Evolutionary conservation across 768 basidiomycete species (phyloP), one percentile per base, ranked within the genome.

Genomic region (Rhizopogon vesiculosus): DNA sequence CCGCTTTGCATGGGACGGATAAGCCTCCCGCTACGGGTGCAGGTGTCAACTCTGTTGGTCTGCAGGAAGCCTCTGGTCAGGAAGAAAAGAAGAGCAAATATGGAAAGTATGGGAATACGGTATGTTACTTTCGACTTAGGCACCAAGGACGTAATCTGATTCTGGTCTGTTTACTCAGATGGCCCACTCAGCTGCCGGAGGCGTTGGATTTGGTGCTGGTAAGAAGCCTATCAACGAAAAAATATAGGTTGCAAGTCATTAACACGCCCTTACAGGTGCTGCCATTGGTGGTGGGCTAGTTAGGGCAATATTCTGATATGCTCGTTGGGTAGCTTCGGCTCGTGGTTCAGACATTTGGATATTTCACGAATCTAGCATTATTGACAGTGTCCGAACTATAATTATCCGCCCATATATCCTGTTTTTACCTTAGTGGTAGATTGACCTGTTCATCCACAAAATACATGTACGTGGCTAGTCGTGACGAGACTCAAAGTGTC

Each of bases 151-250:
- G 5, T 49, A 6, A 16, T 19, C 15, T 38, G 6, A 49, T 25
- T 7, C 48, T 16, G 13, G 15, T 38, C 5, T 25, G 19, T 13
- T 49, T 16, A 38, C 9, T 15, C 19, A 71, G 83, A 72, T 85
- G 76, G 84, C 82, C 1, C 72, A 82, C 55, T 79, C 82, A 31
- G 83, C 83, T 13, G 83, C 75, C 16, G 87, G 88, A 29, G 89
- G 89, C 65, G 82, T 84, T 54, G 89, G 89, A 0, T 89, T 89
- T 60, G 89, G 89, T 62, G 87, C 86, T 56, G 86, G 87, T 84
- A 50, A 50, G 81, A 74, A 13, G 7, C 51, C 38, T 52, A 18
- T 22, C 18, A 9, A 19, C 4, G 18, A 35, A 15, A 13, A 35
- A 25, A 33, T 38, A 7, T n/a, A 38, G 1, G 33, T 16, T 22